Evolutionary conservation across 257 asterid genomes (phyloP).

Genomic region (Catharanthus roseus): DNA sequence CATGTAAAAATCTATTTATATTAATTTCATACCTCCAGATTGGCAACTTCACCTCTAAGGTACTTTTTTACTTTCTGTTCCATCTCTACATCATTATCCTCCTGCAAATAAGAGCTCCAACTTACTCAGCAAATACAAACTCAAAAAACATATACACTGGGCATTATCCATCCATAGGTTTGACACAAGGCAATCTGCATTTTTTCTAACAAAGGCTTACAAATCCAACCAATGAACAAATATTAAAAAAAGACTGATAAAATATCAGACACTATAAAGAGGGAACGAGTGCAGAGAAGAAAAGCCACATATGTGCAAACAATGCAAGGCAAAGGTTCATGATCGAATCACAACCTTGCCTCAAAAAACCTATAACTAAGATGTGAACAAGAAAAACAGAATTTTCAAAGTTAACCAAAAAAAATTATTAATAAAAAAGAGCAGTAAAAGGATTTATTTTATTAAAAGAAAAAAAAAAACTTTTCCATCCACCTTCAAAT

Average conservation of each 20-base stretch:
- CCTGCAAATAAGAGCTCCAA: conserved; percentile 31
- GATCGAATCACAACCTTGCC: background rate
- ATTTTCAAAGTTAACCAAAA: background rate
- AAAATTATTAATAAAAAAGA: background rate
- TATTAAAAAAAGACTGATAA: background rate
- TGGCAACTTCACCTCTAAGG: conserved; percentile 69
- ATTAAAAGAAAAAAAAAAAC: background rate
- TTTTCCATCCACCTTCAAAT: background rate
- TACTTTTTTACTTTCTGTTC: conserved; percentile 54
- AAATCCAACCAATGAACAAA: background rate
- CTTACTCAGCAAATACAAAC: background rate
- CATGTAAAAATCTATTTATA: background rate
- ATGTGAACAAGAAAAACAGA: background rate
- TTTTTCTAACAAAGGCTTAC: background rate
- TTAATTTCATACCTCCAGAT: conserved; percentile 49
- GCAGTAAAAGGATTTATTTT: too few species aligned
- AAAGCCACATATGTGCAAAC: background rate
- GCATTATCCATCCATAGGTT: background rate
- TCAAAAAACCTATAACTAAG: background rate
- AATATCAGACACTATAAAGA: background rate
- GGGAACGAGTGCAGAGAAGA: too few species aligned
- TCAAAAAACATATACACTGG: background rate
- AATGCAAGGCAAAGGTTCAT: background rate
- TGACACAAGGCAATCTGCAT: background rate
- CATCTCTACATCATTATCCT: conserved; percentile 53